phyloP scores from a whole-genome alignment of 2,329 filamentous ascomycete species.

The Sarocladium strictum region DNA sequence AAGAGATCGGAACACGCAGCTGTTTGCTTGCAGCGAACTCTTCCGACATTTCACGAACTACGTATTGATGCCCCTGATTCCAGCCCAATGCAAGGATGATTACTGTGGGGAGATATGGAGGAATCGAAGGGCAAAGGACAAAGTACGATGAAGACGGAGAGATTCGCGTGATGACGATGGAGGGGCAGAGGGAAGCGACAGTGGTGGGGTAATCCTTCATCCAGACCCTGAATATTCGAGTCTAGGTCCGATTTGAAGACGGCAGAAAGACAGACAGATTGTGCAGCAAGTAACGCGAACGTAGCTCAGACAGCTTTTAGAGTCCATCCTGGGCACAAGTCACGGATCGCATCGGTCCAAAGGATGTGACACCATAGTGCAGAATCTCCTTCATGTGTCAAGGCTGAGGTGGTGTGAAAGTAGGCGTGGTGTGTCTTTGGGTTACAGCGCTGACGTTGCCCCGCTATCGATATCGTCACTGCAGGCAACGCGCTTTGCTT shows the following conservation, averaged over 20 bases:
- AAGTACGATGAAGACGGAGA: background rate
- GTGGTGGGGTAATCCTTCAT: background rate
- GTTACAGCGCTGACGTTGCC: background rate
- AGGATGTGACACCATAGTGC: background rate
- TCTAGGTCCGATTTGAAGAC: too few relatives aligned
- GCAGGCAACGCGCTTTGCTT: background rate
- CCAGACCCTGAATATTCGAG: too few relatives aligned
- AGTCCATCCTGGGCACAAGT: background rate
- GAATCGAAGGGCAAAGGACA: background rate
- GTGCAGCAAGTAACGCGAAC: too few relatives aligned
- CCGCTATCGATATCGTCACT: slow-evolving; percentile 1
- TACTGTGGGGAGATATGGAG: background rate
- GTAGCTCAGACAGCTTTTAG: background rate
- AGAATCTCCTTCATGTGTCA: background rate
- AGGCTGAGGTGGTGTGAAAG: too few relatives aligned
- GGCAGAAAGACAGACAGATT: too few relatives aligned
- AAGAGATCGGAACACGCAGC: background rate
- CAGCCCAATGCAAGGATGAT: background rate
- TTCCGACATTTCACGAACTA: background rate
- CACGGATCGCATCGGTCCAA: background rate
- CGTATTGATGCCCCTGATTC: background rate
- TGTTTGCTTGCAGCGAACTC: background rate
- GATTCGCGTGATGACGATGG: slow-evolving; percentile 2
- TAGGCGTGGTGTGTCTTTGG: background rate
- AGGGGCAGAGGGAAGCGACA: background rate